phyloP scores from a whole-genome alignment of 2,329 filamentous ascomycete genomes.

The Microcyclospora pomicola region DNA sequence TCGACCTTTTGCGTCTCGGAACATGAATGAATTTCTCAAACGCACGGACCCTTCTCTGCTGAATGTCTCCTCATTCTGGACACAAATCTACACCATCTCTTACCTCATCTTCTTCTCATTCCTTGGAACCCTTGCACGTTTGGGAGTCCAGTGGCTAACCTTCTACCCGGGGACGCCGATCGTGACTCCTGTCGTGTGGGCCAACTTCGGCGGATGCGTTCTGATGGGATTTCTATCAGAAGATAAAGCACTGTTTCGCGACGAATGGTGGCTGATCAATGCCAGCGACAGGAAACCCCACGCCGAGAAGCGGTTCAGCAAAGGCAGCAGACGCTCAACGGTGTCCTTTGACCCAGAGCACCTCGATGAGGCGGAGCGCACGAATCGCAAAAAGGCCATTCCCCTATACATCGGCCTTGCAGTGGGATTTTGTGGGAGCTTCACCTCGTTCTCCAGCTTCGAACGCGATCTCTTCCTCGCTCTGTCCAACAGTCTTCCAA shows the following conservation, averaged over 20 bases:
- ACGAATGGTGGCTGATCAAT: slow-evolving; percentile 40
- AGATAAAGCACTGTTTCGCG: slow-evolving; percentile 59
- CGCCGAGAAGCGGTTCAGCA: slow-evolving; percentile 7
- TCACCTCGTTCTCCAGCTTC: slow-evolving; percentile 82
- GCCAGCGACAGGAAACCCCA: neutral
- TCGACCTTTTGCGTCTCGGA: no score
- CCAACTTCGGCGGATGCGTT: slow-evolving; percentile 69
- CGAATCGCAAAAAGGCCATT: slow-evolving; percentile 63
- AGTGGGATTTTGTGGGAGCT: slow-evolving; percentile 78
- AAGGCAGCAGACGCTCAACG: slow-evolving; percentile 21
- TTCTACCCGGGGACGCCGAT: slow-evolving; percentile 66
- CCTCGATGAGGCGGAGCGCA: slow-evolving; percentile 20
- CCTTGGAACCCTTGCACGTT: slow-evolving; percentile 66
- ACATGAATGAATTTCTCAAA: neutral
- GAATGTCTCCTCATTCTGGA: slow-evolving; percentile 19
- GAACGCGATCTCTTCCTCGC: slow-evolving; percentile 69
- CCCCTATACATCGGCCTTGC: slow-evolving; percentile 78
- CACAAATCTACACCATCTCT: slow-evolving; percentile 50
- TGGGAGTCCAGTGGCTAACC: slow-evolving; percentile 68
- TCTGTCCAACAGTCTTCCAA: slow-evolving; percentile 57
- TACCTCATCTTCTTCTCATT: slow-evolving; percentile 79
- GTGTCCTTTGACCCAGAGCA: slow-evolving; percentile 17
- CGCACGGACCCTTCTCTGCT: neutral
- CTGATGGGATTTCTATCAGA: slow-evolving; percentile 77
- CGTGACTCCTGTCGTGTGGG: slow-evolving; percentile 65